phyloP scores from a whole-genome alignment of 139 green algal genomes.

The Chlorella sp. region DNA sequence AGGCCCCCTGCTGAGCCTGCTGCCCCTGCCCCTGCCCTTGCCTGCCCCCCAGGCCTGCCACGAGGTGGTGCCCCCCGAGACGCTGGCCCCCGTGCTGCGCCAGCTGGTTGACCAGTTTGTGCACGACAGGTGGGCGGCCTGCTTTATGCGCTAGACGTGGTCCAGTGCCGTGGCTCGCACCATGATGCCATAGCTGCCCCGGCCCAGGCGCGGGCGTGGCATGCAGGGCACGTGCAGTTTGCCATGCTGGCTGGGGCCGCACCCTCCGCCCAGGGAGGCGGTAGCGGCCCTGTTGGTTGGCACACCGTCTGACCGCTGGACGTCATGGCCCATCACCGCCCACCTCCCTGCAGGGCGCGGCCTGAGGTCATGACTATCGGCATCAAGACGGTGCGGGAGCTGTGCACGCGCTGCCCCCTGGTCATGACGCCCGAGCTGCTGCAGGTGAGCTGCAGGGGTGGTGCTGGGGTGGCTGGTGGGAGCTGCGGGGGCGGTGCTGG shows the following conservation, averaged over 20 bases:
- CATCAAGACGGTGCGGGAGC: constrained; percentile 92
- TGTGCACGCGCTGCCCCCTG: constrained; percentile 86
- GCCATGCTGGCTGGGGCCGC: background rate
- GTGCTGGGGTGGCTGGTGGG: background rate
- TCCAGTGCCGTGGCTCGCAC: too few species aligned
- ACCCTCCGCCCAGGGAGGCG: too few species aligned
- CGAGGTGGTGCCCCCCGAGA: constrained; percentile 93
- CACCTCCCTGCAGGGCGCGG: constrained; percentile 46
- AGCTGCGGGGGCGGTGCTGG: background rate
- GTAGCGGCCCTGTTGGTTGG: background rate
- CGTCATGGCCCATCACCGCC: background rate
- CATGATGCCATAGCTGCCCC: background rate
- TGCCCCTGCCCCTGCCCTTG: background rate
- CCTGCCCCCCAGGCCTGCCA: constrained; percentile 72
- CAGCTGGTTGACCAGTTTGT: constrained; percentile 98
- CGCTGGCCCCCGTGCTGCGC: constrained; percentile 84
- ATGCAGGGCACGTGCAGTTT: background rate
- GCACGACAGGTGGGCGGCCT: constrained; percentile 73
- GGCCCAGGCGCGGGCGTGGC: background rate
- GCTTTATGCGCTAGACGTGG: too few species aligned
- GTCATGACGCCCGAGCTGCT: constrained; percentile 93
- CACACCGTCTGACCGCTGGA: too few species aligned
- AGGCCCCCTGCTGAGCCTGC: background rate
- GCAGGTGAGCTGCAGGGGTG: constrained; percentile 46
- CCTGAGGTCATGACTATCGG: constrained; percentile 87